These are phyloP conservation scores for Golubevia pallescens DNA, from an alignment of 1,284 basidiomycete genomes.

Conservation along the genomic window DNA sequence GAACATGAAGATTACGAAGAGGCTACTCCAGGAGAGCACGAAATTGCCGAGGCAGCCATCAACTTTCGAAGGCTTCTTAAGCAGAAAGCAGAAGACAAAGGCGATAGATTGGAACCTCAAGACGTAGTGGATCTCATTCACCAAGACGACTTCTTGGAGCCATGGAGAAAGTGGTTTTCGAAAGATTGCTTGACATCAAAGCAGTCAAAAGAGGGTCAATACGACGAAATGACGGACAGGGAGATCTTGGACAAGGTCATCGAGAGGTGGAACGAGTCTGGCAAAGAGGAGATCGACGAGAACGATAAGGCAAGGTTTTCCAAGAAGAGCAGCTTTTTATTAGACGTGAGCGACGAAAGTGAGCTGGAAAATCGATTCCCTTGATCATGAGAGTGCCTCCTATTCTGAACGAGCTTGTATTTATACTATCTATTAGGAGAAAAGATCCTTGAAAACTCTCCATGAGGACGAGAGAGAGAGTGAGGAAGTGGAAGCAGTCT, in stretches of 20 bases:
- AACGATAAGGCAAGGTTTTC: background rate
- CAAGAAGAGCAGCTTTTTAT: background rate
- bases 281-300: background rate
- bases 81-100: background rate
- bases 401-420: too few relatives aligned
- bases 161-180: background rate
- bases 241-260: background rate
- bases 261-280: background rate
- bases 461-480: too few relatives aligned
- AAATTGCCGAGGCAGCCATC: background rate
- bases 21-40: too few relatives aligned
- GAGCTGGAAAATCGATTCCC: too few relatives aligned
- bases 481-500: too few relatives aligned
- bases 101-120: background rate
- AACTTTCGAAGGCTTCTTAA: background rate
- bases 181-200: background rate
- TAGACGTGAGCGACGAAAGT: background rate
- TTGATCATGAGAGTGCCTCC: too few relatives aligned
- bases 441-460: too few relatives aligned
- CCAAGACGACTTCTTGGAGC: background rate
- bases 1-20: too few relatives aligned
- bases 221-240: background rate
- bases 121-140: background rate
- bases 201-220: background rate
- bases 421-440: too few relatives aligned